Evolutionary conservation across 2,329 filamentous ascomycete species (phyloP).

Genomic region (Pyrenophora teres): DNA sequence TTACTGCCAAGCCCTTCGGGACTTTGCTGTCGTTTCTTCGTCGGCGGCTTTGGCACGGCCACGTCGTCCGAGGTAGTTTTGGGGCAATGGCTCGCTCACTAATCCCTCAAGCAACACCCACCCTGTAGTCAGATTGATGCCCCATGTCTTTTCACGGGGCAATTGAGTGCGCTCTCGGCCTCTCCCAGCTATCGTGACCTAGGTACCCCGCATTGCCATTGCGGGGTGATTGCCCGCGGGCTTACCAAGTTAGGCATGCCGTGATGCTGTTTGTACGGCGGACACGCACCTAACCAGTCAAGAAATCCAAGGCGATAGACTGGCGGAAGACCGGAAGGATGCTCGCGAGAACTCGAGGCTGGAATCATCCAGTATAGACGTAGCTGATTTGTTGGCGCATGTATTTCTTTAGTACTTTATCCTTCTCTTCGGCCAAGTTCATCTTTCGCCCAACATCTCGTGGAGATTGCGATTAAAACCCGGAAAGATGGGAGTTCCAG

Average conservation of each 20-base stretch:
- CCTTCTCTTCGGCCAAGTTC: background rate
- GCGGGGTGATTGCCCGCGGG: constrained; percentile 29
- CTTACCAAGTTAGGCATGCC: constrained; percentile 30
- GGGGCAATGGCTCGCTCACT: background rate
- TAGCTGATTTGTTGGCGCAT: background rate
- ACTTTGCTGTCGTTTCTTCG: no score
- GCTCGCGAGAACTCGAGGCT: constrained; percentile 1
- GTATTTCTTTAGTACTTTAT: background rate
- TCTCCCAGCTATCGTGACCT: constrained; percentile 12
- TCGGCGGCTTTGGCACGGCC: no score
- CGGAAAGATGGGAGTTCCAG: no score
- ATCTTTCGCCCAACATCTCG: background rate
- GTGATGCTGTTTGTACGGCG: constrained; percentile 8
- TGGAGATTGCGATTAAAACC: no score
- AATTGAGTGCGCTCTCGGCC: background rate
- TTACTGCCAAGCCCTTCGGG: background rate
- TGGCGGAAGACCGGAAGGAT: background rate
- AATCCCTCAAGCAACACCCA: background rate
- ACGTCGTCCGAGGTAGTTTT: no score
- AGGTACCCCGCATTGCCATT: constrained; percentile 26
- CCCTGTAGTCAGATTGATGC: background rate
- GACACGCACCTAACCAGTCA: constrained; percentile 14
- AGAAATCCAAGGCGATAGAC: constrained; percentile 2
- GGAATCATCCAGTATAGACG: background rate
- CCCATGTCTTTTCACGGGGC: background rate